Conservation (phyloP, 306 rosid species). For the Bauhinia variegata region DNA sequence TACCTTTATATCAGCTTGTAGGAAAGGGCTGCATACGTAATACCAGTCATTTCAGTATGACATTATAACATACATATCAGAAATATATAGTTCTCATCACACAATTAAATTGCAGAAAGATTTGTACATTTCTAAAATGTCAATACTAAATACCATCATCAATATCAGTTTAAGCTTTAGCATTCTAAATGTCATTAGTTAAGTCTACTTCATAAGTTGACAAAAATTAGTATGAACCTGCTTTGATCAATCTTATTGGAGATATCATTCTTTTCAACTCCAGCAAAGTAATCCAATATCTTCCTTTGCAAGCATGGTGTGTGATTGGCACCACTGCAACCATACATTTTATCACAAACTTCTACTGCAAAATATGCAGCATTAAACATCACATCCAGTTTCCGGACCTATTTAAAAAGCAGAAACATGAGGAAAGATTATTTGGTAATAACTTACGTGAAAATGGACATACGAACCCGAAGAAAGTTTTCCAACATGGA, state of each 20-base stretch:
- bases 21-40: constrained; percentile 78
- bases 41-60: constrained; percentile 43
- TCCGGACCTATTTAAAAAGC: constrained; percentile 62
- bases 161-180: constrained; percentile 2
- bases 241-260: constrained; percentile 65
- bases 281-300: constrained; percentile 72
- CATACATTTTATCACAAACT: constrained; percentile 63
- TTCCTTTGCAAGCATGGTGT: constrained; percentile 78
- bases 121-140: constrained; percentile 8
- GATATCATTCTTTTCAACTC: constrained; percentile 48
- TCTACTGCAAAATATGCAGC: constrained; percentile 69
- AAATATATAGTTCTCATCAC: constrained; percentile 23
- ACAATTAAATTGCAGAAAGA: background rate
- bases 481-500: background rate
- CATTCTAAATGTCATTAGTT: constrained; percentile 15
- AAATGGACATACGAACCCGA: constrained; percentile 1
- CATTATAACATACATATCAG: constrained; percentile 21
- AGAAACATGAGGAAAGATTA: constrained; percentile 31
- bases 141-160: constrained; percentile 13
- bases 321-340: constrained; percentile 67
- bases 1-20: constrained; percentile 92
- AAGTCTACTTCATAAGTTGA: constrained; percentile 13
- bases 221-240: constrained; percentile 61
- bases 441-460: constrained; percentile 5
- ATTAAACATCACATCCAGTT: constrained; percentile 79